Evolutionary conservation across 164 flowering plant genomes (phyloP).

Genomic region (Warburgia ugandensis): DNA sequence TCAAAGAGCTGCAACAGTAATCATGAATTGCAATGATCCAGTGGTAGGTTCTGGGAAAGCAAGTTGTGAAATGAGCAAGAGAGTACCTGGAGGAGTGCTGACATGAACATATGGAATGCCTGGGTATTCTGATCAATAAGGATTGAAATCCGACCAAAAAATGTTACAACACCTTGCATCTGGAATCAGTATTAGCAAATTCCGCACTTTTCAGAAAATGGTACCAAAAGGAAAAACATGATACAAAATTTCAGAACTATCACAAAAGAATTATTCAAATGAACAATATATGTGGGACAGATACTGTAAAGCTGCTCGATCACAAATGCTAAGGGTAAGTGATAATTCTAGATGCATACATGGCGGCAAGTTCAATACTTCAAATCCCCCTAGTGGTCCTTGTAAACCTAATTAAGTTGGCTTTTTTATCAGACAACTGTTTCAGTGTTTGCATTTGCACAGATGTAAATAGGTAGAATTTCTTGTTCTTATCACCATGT

Average conservation of each 20-base stretch:
- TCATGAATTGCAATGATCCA: background rate
- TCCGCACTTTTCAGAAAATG: too few species aligned
- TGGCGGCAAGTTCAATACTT: too few species aligned
- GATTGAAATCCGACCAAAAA: constrained; percentile 75
- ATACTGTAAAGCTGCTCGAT: too few species aligned
- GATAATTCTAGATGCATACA: too few species aligned
- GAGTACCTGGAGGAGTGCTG: constrained; percentile 87
- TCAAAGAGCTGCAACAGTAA: constrained; percentile 67
- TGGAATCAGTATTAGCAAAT: constrained; percentile 25
- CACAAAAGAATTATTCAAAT: background rate
- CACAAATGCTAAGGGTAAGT: too few species aligned
- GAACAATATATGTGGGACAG: too few species aligned
- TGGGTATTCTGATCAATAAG: constrained; percentile 89
- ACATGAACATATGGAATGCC: constrained; percentile 93
- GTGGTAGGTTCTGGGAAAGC: background rate
- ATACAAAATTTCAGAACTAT: background rate
- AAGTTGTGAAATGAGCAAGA: background rate
- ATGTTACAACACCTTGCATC: constrained; percentile 87
- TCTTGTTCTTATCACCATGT: too few species aligned
- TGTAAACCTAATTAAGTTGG: too few species aligned
- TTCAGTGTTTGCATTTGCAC: too few species aligned
- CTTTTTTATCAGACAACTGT: too few species aligned
- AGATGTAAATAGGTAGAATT: too few species aligned
- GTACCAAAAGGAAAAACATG: background rate
- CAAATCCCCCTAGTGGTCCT: too few species aligned